phyloP scores from a whole-genome alignment of 2,329 filamentous ascomycete genomes.

The Penicillium sp. region DNA sequence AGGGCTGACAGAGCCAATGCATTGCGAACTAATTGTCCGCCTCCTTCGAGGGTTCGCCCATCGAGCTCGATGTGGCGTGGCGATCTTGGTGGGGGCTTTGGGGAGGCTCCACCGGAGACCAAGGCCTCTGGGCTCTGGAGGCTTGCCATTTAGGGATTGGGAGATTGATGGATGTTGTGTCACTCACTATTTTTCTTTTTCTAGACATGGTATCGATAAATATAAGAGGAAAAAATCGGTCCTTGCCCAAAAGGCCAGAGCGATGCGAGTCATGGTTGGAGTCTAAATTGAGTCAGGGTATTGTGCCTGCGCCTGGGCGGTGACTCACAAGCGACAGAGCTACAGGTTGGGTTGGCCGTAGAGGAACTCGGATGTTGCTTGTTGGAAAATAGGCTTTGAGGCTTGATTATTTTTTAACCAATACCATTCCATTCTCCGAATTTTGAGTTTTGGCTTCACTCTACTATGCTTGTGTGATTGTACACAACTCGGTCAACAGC shows the following conservation, averaged over 20 bases:
- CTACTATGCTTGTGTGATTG: background rate
- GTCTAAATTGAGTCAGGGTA: background rate
- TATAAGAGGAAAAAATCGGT: background rate
- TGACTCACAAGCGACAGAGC: background rate
- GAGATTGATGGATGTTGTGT: background rate
- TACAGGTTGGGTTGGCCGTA: too few species aligned
- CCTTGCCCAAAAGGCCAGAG: background rate
- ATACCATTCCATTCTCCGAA: background rate
- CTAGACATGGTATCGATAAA: background rate
- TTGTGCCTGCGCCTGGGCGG: background rate
- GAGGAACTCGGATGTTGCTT: background rate
- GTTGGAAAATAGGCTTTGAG: background rate
- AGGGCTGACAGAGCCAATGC: slow-evolving; percentile 57
- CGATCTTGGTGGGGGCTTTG: slow-evolving; percentile 1
- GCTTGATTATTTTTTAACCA: background rate
- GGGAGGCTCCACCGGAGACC: slow-evolving; percentile 1
- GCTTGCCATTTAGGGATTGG: background rate
- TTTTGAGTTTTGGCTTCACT: background rate
- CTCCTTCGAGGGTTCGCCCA: slow-evolving; percentile 61
- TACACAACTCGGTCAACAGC: background rate
- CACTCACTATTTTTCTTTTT: background rate
- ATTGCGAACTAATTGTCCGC: slow-evolving; percentile 61
- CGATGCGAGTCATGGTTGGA: background rate
- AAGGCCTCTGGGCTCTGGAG: background rate
- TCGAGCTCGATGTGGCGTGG: slow-evolving; percentile 43